Evolutionary conservation across 768 basidiomycete species (phyloP).

Genomic region (Gymnopilus junonius): DNA sequence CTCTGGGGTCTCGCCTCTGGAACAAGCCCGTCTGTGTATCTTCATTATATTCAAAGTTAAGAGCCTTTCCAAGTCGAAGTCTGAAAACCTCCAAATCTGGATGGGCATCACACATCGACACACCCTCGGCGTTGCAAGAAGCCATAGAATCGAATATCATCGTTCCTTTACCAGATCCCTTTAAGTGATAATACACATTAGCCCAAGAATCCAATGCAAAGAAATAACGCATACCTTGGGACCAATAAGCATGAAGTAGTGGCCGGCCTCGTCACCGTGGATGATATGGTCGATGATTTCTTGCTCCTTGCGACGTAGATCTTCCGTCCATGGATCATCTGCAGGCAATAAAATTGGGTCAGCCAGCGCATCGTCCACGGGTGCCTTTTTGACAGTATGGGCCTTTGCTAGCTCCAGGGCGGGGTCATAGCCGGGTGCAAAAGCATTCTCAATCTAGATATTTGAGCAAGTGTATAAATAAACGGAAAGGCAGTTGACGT

Average conservation of each 20-base stretch:
- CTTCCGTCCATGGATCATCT: constrained; percentile 55
- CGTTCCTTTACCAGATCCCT: constrained; percentile 84
- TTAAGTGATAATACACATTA: background rate
- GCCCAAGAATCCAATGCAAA: background rate
- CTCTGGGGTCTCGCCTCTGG: constrained; percentile 81
- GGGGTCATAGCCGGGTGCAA: constrained; percentile 81
- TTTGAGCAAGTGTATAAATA: constrained; percentile 8
- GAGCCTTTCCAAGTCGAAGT: constrained; percentile 80
- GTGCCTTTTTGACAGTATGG: constrained; percentile 39
- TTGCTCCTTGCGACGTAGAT: constrained; percentile 77
- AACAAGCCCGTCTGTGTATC: constrained; percentile 82
- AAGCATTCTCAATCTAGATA: constrained; percentile 74
- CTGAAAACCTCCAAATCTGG: constrained; percentile 88
- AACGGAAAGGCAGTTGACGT: background rate
- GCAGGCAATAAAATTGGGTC: constrained; percentile 24
- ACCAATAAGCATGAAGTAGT: constrained; percentile 79
- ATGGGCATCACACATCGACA: constrained; percentile 82
- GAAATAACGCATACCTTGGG: constrained; percentile 57
- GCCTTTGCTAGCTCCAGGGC: constrained; percentile 72
- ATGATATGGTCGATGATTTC: constrained; percentile 79
- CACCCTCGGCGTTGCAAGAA: constrained; percentile 67
- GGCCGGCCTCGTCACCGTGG: constrained; percentile 68
- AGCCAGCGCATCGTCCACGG: constrained; percentile 31
- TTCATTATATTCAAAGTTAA: constrained; percentile 87
- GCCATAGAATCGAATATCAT: constrained; percentile 87